These are phyloP conservation scores for Eucommia ulmoides DNA, from an alignment of 257 asterid species.

Conservation along the genomic window DNA sequence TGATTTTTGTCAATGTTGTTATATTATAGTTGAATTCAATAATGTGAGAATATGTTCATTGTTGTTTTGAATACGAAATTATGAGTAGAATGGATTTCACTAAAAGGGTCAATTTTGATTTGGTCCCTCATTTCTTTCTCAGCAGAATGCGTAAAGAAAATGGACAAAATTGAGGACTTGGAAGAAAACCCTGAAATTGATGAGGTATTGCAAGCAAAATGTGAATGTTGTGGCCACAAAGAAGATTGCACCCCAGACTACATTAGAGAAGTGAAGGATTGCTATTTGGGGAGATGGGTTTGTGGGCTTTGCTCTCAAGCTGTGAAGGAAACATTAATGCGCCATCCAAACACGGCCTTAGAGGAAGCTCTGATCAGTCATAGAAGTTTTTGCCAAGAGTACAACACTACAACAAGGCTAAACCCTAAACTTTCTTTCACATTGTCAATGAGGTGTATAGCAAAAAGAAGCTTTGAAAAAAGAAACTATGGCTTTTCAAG, in stretches of 20 bases:
- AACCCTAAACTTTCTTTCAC: conserved; percentile 44
- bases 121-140: too few species aligned
- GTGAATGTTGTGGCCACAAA: conserved; percentile 45
- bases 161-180: too few species aligned
- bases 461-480: conserved; percentile 16
- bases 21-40: too few species aligned
- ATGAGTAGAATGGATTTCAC: too few species aligned
- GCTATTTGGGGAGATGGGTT: conserved; percentile 38
- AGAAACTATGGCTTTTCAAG: conserved; percentile 10
- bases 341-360: conserved; percentile 6
- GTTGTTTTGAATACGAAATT: too few species aligned
- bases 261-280: conserved; percentile 17
- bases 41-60: too few species aligned
- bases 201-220: conserved; percentile 22
- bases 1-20: too few species aligned
- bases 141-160: too few species aligned
- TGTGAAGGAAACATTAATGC: conserved; percentile 22
- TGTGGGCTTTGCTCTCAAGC: conserved; percentile 59
- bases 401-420: conserved; percentile 23
- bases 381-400: conserved; percentile 23
- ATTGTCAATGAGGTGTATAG: conserved; percentile 29
- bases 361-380: conserved; percentile 32
- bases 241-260: conserved; percentile 40
- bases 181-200: conserved; percentile 11
- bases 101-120: too few species aligned